phyloP scores from a whole-genome alignment of 2,329 filamentous ascomycete genomes.

The Tolypocladium capitatum region DNA sequence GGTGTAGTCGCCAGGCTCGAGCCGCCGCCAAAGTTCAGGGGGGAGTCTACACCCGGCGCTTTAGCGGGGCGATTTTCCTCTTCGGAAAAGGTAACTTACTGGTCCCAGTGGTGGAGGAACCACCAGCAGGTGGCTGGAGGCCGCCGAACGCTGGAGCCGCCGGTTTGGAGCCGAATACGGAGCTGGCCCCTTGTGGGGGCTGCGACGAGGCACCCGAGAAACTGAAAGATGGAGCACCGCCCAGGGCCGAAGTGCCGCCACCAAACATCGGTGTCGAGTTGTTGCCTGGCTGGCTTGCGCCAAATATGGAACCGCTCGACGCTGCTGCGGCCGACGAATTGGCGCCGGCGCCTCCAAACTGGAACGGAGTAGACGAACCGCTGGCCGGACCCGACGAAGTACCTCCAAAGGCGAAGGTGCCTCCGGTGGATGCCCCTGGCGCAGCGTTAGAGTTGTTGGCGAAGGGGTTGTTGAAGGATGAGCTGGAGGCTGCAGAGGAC shows the following conservation, averaged over 20 bases:
- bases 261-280: conserved; percentile 17
- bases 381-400: conserved; percentile 14
- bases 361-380: conserved; percentile 17
- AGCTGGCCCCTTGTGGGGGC: conserved; percentile 15
- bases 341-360: conserved; percentile 21
- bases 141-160: conserved; percentile 21
- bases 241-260: conserved; percentile 13
- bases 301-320: conserved; percentile 11
- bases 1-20: conserved; percentile 49
- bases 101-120: conserved; percentile 31
- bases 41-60: conserved; percentile 37
- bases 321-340: conserved; percentile 11
- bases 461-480: conserved; percentile 28
- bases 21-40: conserved; percentile 42
- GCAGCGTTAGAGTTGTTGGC: conserved; percentile 11
- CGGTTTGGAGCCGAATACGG: conserved; percentile 21
- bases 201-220: conserved; percentile 21
- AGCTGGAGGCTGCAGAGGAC: conserved; percentile 8
- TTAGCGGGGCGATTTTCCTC: conserved; percentile 31
- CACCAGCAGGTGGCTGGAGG: conserved; percentile 28
- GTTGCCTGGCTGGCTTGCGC: conserved; percentile 11
- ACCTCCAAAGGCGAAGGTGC: conserved; percentile 25
- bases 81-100: conserved; percentile 30
- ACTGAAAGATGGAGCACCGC: conserved; percentile 22
- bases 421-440: conserved; percentile 12